Percentiles rank a stretch among this genome's conserved stretches.
These are phyloP conservation scores for Talaromyces marneffei DNA, from an alignment of 2,329 filamentous ascomycete genomes.

Conservation along the genomic window DNA sequence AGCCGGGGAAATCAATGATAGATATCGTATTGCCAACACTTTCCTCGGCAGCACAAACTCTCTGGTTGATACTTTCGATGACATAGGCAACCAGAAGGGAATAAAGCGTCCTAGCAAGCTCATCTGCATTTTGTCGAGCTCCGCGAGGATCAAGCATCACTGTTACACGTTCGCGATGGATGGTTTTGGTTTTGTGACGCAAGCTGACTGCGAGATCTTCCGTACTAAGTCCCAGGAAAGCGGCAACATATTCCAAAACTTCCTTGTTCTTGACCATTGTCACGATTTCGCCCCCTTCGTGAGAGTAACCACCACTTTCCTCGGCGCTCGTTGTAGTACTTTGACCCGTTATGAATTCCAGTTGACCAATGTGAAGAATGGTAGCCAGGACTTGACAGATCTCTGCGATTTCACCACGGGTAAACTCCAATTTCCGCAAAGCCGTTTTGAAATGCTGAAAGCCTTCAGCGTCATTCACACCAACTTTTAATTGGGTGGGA, in stretches of 20 bases:
- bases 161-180: slow-evolving; percentile 94
- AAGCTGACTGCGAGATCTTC: slow-evolving; percentile 79
- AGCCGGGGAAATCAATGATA: slow-evolving; percentile 93
- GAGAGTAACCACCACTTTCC: slow-evolving; percentile 92
- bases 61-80: slow-evolving; percentile 87
- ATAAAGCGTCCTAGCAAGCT: slow-evolving; percentile 87
- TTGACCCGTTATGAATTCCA: slow-evolving; percentile 81
- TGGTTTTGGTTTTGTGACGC: slow-evolving; percentile 93
- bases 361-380: slow-evolving; percentile 94
- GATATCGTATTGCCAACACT: slow-evolving; percentile 88
- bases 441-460: slow-evolving; percentile 98
- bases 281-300: slow-evolving; percentile 80
- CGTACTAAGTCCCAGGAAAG: slow-evolving; percentile 83
- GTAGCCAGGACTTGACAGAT: slow-evolving; percentile 91
- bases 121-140: slow-evolving; percentile 85
- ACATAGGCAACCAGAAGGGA: slow-evolving; percentile 90
- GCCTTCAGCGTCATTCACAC: slow-evolving; percentile 90
- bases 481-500: slow-evolving; percentile 92
- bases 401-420: slow-evolving; percentile 86
- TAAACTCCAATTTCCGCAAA: slow-evolving; percentile 87
- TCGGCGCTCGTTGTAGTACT: slow-evolving; percentile 74
- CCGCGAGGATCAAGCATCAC: slow-evolving; percentile 94
- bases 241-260: slow-evolving; percentile 74
- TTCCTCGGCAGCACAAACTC: slow-evolving; percentile 79
- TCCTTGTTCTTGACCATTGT: slow-evolving; percentile 94